phyloP scores from a whole-genome alignment of 257 asterid species.

The Solanum gandarillasii region DNA sequence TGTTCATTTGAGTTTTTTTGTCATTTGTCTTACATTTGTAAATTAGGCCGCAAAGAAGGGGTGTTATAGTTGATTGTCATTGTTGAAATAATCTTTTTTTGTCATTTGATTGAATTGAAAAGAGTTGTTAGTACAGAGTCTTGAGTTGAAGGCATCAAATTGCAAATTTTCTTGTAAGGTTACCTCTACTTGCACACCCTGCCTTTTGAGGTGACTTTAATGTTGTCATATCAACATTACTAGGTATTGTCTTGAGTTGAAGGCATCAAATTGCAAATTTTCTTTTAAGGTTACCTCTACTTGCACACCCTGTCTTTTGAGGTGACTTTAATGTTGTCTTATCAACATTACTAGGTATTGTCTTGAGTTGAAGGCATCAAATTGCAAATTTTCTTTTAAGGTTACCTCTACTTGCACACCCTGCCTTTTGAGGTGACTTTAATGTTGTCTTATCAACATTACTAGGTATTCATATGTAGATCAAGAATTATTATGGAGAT shows the following conservation, averaged over 20 bases:
- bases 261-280: not conserved
- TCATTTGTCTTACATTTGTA: slow-evolving; percentile 11
- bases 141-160: not conserved
- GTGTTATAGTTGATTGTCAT: slow-evolving; percentile 1
- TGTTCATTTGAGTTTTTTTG: not conserved
- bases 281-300: not conserved
- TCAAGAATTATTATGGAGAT: not conserved
- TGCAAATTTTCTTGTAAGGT: not conserved
- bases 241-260: not conserved
- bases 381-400: not conserved
- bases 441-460: not conserved
- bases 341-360: not conserved
- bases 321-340: not conserved
- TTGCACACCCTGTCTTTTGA: not conserved
- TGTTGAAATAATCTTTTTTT: not conserved
- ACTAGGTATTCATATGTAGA: not conserved
- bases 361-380: not conserved
- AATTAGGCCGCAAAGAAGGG: slow-evolving; percentile 5
- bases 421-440: not conserved
- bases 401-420: not conserved
- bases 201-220: not conserved
- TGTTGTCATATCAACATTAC: not conserved
- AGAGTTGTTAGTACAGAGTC: not conserved
- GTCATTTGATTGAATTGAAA: not conserved
- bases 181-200: not conserved